phyloP scores from a whole-genome alignment of 1,139 yeast species.

The Debaryomyces coudertii region DNA sequence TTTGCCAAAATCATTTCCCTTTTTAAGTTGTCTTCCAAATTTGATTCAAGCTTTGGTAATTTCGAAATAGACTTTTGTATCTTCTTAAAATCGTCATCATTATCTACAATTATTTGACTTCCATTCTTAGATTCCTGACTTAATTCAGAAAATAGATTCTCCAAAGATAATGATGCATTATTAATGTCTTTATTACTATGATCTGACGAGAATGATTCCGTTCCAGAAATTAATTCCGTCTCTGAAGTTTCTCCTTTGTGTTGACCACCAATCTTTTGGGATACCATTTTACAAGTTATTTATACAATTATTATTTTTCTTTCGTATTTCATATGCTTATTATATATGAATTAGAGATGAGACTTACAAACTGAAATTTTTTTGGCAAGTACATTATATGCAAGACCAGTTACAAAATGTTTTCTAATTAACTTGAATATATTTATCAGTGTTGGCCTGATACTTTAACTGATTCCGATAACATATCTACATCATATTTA shows the following conservation, averaged over 20 bases:
- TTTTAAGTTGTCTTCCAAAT: constrained; percentile 28
- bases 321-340: background rate
- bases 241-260: constrained; percentile 17
- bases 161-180: constrained; percentile 21
- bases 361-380: constrained; percentile 4
- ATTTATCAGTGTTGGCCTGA: background rate
- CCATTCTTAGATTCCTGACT: constrained; percentile 24
- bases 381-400: constrained; percentile 4
- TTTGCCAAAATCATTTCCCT: constrained; percentile 17
- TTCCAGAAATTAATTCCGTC: constrained; percentile 19
- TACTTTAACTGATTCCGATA: constrained; percentile 14
- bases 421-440: background rate
- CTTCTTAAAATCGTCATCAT: constrained; percentile 29
- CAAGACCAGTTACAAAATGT: background rate
- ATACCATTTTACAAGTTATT: background rate
- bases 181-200: constrained; percentile 8
- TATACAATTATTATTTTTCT: background rate
- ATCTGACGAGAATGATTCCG: constrained; percentile 18
- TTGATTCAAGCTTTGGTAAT: constrained; percentile 42
- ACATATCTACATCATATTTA: constrained; percentile 34
- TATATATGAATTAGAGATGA: constrained; percentile 7
- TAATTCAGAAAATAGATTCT: constrained; percentile 38
- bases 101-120: constrained; percentile 6
- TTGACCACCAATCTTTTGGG: background rate
- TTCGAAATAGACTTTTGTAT: constrained; percentile 33